A percentile compares a stretch with the other conserved stretches of the same genome.
Conservation (phyloP, 2,329 filamentous ascomycete genomes). For the Alternaria triticina region DNA sequence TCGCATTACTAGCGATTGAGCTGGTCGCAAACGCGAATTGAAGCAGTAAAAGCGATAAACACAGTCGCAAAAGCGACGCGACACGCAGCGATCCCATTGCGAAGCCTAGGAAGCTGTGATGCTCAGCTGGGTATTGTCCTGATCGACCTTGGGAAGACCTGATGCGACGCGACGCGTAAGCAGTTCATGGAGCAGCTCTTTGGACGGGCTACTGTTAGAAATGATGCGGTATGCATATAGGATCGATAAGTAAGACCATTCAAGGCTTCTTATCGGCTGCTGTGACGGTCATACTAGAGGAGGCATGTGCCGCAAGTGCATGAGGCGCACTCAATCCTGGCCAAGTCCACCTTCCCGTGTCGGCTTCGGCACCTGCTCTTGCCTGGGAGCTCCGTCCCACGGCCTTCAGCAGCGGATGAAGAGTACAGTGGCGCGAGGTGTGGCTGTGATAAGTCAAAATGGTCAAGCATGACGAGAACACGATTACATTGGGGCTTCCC, state of each 20-base stretch:
- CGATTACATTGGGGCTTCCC: not conserved
- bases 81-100: slow-evolving; percentile 3
- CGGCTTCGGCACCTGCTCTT: not conserved
- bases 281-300: slow-evolving; percentile 12
- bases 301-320: slow-evolving; percentile 18
- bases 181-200: slow-evolving; percentile 8
- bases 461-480: not conserved
- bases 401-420: not conserved
- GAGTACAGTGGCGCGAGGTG: too few relatives aligned
- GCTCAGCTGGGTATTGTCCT: not conserved
- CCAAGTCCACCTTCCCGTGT: slow-evolving; percentile 20
- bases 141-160: not conserved
- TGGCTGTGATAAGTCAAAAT: not conserved
- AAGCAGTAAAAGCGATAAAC: slow-evolving; percentile 2
- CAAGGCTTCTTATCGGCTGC: slow-evolving; percentile 1
- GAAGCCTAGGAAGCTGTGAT: not conserved
- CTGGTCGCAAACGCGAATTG: slow-evolving; percentile 8
- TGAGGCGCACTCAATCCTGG: slow-evolving; percentile 19
- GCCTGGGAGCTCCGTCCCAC: not conserved
- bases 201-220: slow-evolving; percentile 12
- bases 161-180: not conserved
- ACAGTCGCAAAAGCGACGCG: slow-evolving; percentile 10
- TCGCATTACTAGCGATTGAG: slow-evolving; percentile 5
- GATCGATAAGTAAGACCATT: slow-evolving; percentile 4
- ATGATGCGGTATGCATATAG: slow-evolving; percentile 14